Base-by-base conservation (phyloP, 2,329 filamentous ascomycete species). In the Trichoderma cornu-damae region DNA sequence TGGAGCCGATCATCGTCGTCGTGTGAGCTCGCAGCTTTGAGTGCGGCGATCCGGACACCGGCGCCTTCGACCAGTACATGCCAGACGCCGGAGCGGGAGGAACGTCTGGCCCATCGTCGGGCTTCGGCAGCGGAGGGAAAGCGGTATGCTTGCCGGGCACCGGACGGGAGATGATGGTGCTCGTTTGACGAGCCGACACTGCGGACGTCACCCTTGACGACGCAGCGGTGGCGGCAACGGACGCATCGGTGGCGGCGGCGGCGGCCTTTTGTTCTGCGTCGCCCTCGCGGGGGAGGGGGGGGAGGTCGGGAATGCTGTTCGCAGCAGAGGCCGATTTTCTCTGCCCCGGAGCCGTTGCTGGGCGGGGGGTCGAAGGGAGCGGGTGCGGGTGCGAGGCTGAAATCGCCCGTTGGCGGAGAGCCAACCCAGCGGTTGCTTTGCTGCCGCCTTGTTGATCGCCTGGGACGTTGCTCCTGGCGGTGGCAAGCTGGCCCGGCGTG, bases 31-130 rank as follows among this genome's bases (percentile, higher is more conserved):
- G 79, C 58, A 88, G 71, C 22, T 81, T 78, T 14, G 82, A 80
- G 65, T 85, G 83, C 37, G 82, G 73, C 24, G 77, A 74, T 24
- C 85, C 85, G 2, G 84, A 87, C n/a, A 82, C 77, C 6, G 80
- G 81, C 8, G 85, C 84, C 34, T 77, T 79, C 53, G 83, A 86
- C 84, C 85, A 88, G 73, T 88, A 88, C 85, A 88, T 88, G 64
- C 85, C 85, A 48, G 83, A 85, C 16, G 85, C 81, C 24, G 85
- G 85, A 14, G 85, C 84, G 3, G 79, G 75, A 8, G 79, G 75
- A 16, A 88, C 83, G 58, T 86, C 80, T 5, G 82, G 79, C 1
- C 81, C 81, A 24, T 78, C 79, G 44, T 73, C 73, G 9, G 80
- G 76, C 63, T 83, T 78, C 34, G 78, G 79, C 4, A 86, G 73